phyloP scores from a whole-genome alignment of 805 yeast species.

The Saturnispora diversa region DNA sequence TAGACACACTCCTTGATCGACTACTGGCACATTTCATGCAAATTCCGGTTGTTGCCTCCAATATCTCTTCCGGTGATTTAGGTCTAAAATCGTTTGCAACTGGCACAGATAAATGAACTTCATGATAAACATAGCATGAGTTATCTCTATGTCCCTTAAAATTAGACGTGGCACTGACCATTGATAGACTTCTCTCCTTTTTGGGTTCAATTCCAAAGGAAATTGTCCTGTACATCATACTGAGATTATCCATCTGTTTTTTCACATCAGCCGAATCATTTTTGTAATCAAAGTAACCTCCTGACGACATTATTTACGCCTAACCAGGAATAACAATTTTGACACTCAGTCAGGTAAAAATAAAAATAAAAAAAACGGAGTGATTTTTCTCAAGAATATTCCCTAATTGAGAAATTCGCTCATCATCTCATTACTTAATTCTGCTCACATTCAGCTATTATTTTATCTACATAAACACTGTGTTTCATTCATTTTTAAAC shows the following conservation, averaged over 20 bases:
- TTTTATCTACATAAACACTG: too few relatives aligned
- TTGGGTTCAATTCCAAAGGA: slow-evolving; percentile 7
- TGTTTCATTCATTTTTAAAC: too few relatives aligned
- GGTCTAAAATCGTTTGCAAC: slow-evolving; percentile 20
- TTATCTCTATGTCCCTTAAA: background rate
- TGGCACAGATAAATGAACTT: slow-evolving; percentile 18
- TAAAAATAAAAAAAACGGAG: too few relatives aligned
- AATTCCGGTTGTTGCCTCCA: slow-evolving; percentile 10
- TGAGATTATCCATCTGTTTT: background rate
- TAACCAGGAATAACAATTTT: too few relatives aligned
- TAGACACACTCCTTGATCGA: slow-evolving; percentile 8
- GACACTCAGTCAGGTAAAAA: too few relatives aligned
- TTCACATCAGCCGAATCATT: background rate
- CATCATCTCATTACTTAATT: too few relatives aligned
- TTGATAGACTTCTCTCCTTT: slow-evolving; percentile 4
- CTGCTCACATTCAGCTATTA: too few relatives aligned
- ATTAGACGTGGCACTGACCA: background rate
- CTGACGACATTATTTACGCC: background rate
- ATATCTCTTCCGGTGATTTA: slow-evolving; percentile 16
- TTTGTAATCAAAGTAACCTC: slow-evolving; percentile 3
- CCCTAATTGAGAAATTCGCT: too few relatives aligned
- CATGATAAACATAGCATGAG: slow-evolving; percentile 15
- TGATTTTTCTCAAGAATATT: too few relatives aligned
- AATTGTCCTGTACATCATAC: slow-evolving; percentile 5
- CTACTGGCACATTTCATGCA: slow-evolving; percentile 11